phyloP scores from a whole-genome alignment of 2,329 filamentous ascomycete genomes.

The Seiridium unicorne region DNA sequence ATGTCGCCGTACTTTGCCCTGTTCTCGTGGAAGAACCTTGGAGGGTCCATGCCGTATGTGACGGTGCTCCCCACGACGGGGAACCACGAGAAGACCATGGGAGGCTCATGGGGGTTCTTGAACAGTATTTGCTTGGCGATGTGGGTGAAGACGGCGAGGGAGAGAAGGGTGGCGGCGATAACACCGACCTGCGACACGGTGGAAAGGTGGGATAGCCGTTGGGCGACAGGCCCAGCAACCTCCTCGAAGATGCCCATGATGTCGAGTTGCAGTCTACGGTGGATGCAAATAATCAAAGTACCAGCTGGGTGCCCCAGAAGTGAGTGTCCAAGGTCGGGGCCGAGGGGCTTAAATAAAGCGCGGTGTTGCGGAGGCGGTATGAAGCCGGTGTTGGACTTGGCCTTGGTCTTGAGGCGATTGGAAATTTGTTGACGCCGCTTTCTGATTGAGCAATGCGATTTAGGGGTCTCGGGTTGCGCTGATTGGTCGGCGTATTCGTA shows the following conservation, averaged over 20 bases:
- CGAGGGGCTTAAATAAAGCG: constrained; percentile 3
- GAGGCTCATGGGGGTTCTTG: constrained; percentile 79
- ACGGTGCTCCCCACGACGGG: constrained; percentile 87
- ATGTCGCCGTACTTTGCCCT: constrained; percentile 85
- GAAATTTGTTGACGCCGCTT: constrained; percentile 9
- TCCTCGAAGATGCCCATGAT: constrained; percentile 58
- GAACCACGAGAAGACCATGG: constrained; percentile 78
- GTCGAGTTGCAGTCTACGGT: no score
- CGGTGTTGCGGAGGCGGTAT: not conserved
- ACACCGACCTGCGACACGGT: constrained; percentile 46
- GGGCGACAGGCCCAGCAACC: constrained; percentile 46
- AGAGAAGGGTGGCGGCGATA: constrained; percentile 41
- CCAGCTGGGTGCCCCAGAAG: not conserved
- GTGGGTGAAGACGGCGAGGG: constrained; percentile 69
- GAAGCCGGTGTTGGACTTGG: not conserved
- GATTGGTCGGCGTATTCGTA: constrained; percentile 7
- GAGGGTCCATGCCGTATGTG: constrained; percentile 92
- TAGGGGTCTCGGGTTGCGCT: not conserved
- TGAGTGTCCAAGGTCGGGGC: not conserved
- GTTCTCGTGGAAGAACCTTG: constrained; percentile 76
- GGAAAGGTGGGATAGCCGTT: constrained; percentile 48
- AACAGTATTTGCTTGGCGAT: constrained; percentile 77
- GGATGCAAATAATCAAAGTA: not conserved
- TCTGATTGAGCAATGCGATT: constrained; percentile 10
- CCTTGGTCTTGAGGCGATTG: not conserved